Conservation (phyloP, 140 eudicot species). For the Bidens hawaiensis region DNA sequence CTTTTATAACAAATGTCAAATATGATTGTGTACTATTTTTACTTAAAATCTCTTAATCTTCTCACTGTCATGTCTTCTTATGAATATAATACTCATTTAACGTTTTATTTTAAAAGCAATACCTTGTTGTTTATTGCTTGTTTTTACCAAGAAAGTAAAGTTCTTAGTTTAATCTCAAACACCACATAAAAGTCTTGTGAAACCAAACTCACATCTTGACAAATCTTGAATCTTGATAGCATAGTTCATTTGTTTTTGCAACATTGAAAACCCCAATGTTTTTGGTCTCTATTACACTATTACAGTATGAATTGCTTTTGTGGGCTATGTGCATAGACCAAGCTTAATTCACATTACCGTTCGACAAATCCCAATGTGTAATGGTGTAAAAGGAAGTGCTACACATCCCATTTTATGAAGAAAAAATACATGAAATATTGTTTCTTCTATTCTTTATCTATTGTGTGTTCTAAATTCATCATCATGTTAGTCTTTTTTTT, state of each 20-base stretch:
- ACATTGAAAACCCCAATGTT: conserved; percentile 26
- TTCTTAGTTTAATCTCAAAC: not conserved
- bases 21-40: too few relatives aligned
- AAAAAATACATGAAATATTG: not conserved
- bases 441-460: not conserved
- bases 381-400: not conserved
- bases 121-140: not conserved
- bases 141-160: not conserved
- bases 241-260: conserved; percentile 5
- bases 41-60: too few relatives aligned
- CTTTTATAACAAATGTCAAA: too few relatives aligned
- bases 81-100: too few relatives aligned
- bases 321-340: conserved; percentile 27
- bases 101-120: not conserved
- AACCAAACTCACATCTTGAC: conserved; percentile 14
- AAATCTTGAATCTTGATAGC: conserved; percentile 14
- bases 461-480: not conserved
- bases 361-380: not conserved
- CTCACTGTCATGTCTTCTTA: too few relatives aligned
- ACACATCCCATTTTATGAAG: not conserved
- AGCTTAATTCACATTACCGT: conserved; percentile 20
- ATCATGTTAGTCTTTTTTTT: not conserved
- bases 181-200: conserved; percentile 3
- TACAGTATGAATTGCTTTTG: conserved; percentile 13
- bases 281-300: conserved; percentile 20